A percentile compares a stretch with the other conserved stretches of the same genome.
phyloP scores from a whole-genome alignment of 345 rosid species.

The Anastatica hierochuntica region DNA sequence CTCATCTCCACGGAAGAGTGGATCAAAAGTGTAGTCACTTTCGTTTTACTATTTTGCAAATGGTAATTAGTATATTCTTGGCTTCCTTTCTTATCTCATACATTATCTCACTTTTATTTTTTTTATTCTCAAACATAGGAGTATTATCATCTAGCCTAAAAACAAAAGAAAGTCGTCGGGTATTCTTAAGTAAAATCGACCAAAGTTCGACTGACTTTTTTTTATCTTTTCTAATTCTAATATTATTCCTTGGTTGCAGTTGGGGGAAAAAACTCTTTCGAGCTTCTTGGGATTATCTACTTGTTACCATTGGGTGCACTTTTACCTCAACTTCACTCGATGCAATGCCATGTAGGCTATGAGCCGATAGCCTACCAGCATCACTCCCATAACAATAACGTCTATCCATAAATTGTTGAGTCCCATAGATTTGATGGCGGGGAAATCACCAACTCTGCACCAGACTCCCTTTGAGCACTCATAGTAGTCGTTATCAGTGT shows the following conservation, averaged over 20 bases:
- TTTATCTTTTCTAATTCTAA: slow-evolving; percentile 23
- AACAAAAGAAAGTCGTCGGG: slow-evolving; percentile 26
- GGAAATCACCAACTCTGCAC: slow-evolving; percentile 80
- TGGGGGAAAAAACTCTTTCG: slow-evolving; percentile 22
- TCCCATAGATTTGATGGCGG: slow-evolving; percentile 84
- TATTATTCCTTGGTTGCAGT: slow-evolving; percentile 45
- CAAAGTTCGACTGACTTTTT: slow-evolving; percentile 32
- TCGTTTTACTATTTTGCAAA: slow-evolving; percentile 21
- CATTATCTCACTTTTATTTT: slow-evolving; percentile 21
- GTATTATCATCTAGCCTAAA: slow-evolving; percentile 16
- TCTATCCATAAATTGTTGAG: slow-evolving; percentile 69
- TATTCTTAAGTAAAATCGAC: slow-evolving; percentile 21
- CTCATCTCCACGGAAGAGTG: slow-evolving; percentile 28
- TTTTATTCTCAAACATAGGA: slow-evolving; percentile 23
- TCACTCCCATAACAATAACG: slow-evolving; percentile 73
- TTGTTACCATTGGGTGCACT: slow-evolving; percentile 1
- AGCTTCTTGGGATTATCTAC: slow-evolving; percentile 19
- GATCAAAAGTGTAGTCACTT: slow-evolving; percentile 23
- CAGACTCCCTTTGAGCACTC: slow-evolving; percentile 65
- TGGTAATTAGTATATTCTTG: slow-evolving; percentile 23
- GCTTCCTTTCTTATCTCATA: slow-evolving; percentile 9
- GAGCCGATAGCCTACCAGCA: slow-evolving; percentile 88
- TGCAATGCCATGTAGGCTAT: slow-evolving; percentile 76
- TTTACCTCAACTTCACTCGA: slow-evolving; percentile 53
- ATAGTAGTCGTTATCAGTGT: slow-evolving; percentile 57